Base-by-base conservation (phyloP, 208 protist species). In the Entamoeba nuttalli region DNA sequence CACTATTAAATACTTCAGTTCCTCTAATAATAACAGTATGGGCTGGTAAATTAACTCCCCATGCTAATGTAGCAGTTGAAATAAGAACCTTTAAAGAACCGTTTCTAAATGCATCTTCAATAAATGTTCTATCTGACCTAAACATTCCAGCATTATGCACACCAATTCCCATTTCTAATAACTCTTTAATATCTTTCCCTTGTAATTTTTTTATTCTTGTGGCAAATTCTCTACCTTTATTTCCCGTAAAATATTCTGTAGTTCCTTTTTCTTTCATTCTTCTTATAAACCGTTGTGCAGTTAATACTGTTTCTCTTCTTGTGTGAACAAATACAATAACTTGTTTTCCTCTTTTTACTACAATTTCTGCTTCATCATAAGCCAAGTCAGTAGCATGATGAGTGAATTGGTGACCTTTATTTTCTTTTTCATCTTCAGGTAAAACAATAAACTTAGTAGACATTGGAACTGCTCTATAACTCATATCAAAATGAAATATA, bases 1-100 rank as follows among this genome's bases (percentile, higher is more conserved):
- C 98, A 14, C 98, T 98, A 95, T 97, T 98, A 97, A 99, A 99
- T 30, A 99, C 97, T 95, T 99, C 55, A 5, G 99, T 99, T 19
- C 99, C 99, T 96, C 99, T 99, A 96, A 99, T 99, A 95, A 99
- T 99, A 35, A 99, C 99, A 15, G 98, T 98, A 96, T 99, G 99
- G 5, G 99, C 99, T 0, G 99, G 99, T 71, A 99, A 95, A 97
- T 99, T 99, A 4, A 99, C 99, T 96, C 99, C 99, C 99, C 99
- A 99, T 25, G 99, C 99, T 4, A 99, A 97, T 19, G 99, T 99
- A 0, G 99, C 98, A 0, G 99, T 99, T 93, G 98, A 99, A 14
- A 99, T 98, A 4, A 99, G 97, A 5, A 99, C 98, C 94, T 96
- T 95, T 5, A 71, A n/a, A 97, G 99, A 98, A 21, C 98, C 96